Percentiles rank a stretch among this genome's conserved stretches.
Evolutionary conservation across 2,329 filamentous ascomycete genomes (phyloP).

Genomic region (Alternaria alternata): DNA sequence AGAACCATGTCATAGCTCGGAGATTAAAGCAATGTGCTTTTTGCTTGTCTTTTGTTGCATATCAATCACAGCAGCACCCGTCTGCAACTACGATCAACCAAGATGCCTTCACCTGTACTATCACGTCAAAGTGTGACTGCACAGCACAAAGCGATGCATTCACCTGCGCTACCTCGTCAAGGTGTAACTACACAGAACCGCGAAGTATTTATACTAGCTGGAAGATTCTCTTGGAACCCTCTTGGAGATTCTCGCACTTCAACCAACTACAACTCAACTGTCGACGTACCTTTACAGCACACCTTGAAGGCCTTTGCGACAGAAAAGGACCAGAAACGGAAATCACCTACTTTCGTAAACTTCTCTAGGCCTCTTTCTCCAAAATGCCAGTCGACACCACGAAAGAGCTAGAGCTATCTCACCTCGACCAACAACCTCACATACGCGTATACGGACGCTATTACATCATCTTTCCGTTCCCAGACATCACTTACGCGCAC

Average conservation of each 20-base stretch:
- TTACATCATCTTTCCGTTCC: constrained; percentile 27
- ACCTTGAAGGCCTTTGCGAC: constrained; percentile 1
- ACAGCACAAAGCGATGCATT: neutral
- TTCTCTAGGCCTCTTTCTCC: neutral
- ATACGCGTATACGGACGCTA: constrained; percentile 26
- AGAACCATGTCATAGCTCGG: neutral
- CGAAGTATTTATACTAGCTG: constrained; percentile 6
- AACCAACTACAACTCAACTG: neutral
- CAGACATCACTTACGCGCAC: constrained; percentile 15
- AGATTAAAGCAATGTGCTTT: neutral
- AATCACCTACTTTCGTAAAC: constrained; percentile 4
- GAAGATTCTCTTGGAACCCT: neutral
- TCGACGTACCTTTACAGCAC: neutral
- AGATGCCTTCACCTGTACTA: neutral
- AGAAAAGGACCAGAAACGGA: neutral
- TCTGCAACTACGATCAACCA: neutral
- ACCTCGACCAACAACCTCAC: constrained; percentile 27
- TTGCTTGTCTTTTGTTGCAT: neutral
- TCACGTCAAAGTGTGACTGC: neutral
- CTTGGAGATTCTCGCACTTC: constrained; percentile 2
- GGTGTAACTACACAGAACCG: neutral
- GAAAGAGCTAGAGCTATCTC: constrained; percentile 23
- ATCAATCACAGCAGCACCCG: neutral
- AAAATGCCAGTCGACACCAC: neutral
- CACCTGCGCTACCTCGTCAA: neutral